phyloP scores from a whole-genome alignment of 2,329 filamentous ascomycete species.

The Cladosporium sp. region DNA sequence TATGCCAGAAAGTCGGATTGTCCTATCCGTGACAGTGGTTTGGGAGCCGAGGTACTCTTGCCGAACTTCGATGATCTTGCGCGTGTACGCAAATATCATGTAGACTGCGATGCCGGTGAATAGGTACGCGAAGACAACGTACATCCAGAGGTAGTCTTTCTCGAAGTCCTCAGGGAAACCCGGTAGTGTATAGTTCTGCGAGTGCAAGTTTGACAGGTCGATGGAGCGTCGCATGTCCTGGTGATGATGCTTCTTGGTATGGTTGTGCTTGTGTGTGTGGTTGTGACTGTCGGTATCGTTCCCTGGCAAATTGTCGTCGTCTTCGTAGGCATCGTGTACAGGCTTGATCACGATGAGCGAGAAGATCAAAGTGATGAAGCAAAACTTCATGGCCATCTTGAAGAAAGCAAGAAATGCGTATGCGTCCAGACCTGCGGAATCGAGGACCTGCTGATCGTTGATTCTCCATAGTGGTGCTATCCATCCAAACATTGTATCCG shows the following conservation, averaged over 20 bases:
- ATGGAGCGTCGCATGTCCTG: constrained; percentile 20
- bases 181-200: constrained; percentile 17
- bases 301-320: constrained; percentile 38
- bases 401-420: constrained; percentile 96
- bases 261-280: constrained; percentile 26
- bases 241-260: constrained; percentile 20
- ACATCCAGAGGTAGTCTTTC: constrained; percentile 79
- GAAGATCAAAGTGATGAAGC: constrained; percentile 77
- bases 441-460: constrained; percentile 83
- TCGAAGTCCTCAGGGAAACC: constrained; percentile 33
- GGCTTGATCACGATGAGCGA: constrained; percentile 78
- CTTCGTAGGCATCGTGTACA: constrained; percentile 70
- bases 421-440: constrained; percentile 88
- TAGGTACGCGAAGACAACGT: constrained; percentile 90
- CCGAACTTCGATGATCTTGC: constrained; percentile 78
- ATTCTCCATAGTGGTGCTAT: constrained; percentile 82
- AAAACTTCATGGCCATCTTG: constrained; percentile 87
- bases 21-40: constrained; percentile 93
- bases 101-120: constrained; percentile 83
- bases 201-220: constrained; percentile 19
- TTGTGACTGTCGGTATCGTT: constrained; percentile 29
- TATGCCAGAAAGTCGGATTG: constrained; percentile 87
- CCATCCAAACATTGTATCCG: constrained; percentile 88
- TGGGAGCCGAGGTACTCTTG: constrained; percentile 92
- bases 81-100: constrained; percentile 78